Base-by-base conservation (phyloP, 257 asterid genomes). In the Leptodermis oblonga region DNA sequence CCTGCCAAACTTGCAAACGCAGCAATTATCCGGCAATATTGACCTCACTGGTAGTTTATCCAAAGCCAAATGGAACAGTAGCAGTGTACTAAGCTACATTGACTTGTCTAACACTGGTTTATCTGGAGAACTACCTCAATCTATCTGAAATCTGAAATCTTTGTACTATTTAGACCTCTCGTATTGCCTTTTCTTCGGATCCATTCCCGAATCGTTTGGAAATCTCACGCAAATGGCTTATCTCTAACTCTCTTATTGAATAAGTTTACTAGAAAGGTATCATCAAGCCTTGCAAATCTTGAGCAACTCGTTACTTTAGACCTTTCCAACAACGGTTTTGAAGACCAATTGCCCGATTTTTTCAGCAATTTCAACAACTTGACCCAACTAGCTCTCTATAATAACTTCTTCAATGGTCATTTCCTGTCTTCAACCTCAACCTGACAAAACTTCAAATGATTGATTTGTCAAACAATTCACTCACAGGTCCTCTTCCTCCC, bases 151-250 rank as follows among this genome's bases (percentile, higher is more conserved):
- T 58, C 56, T 73, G 53, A 69, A 51, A 26, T 49, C 23, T 4
- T 53, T 78, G 15, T 31, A 31, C 31, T 18, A 55, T 20, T 64
- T 78, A 17, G 66, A 69, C 42, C 67, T 78, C 37, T 58, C 70
- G 30, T 1, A 14, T 53, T 65, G 76, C 73, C 30, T 63, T 9
- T 69, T 65, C 70, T 41, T 72, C 37, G 52, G 74, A 68, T 42
- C 43, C 56, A 68, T 79, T 72, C 80, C 83, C 58, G 58, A 43
- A 63, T 62, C 80, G 43, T 42, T 79, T 11, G 76, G 76, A 36
- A 66, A 79, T 52, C 81, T 79, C 39, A 68, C 53, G 9, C 26
- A 71, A 26, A 45, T 76, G 49, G 30, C 33, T 22, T 2, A 8
- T 23, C 68, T 75, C n/a, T n/a, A 31, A 4, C 2, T 7, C 72